phyloP scores from a whole-genome alignment of 768 basidiomycete genomes.

The Gloeostereum incarnatum region DNA sequence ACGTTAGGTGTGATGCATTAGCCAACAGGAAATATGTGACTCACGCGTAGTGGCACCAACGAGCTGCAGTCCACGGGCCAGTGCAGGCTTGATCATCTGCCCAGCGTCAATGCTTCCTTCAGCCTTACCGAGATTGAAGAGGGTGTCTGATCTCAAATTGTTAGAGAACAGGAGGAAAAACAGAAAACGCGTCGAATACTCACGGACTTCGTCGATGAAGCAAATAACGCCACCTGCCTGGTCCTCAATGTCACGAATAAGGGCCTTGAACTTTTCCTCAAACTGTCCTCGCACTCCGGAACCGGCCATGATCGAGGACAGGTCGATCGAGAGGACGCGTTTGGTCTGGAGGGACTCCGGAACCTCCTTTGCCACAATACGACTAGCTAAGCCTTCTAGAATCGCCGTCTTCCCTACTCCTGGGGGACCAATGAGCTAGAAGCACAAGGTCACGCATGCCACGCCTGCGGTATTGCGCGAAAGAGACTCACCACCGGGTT shows the following conservation, averaged over 20 bases:
- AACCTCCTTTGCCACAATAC: slow-evolving; percentile 84
- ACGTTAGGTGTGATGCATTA: not conserved
- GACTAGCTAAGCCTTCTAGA: slow-evolving; percentile 78
- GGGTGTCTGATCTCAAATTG: slow-evolving; percentile 35
- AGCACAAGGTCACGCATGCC: too few species aligned
- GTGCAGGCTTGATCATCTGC: slow-evolving; percentile 88
- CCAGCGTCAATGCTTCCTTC: slow-evolving; percentile 92
- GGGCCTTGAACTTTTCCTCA: slow-evolving; percentile 87
- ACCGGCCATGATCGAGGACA: slow-evolving; percentile 79
- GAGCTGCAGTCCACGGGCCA: slow-evolving; percentile 79
- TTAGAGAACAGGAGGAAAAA: not conserved
- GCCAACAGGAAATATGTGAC: slow-evolving; percentile 14
- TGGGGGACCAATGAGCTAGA: slow-evolving; percentile 71
- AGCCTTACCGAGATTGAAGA: slow-evolving; percentile 84
- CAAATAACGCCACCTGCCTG: slow-evolving; percentile 80
- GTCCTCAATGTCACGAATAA: slow-evolving; percentile 85
- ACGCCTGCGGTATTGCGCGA: not conserved
- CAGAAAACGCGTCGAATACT: slow-evolving; percentile 20
- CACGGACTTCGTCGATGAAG: slow-evolving; percentile 92
- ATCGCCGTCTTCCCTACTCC: slow-evolving; percentile 94
- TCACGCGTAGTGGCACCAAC: slow-evolving; percentile 86
- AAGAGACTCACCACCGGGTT: slow-evolving; percentile 67
- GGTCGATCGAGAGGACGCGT: slow-evolving; percentile 80
- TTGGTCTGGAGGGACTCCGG: slow-evolving; percentile 89
- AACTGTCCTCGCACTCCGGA: slow-evolving; percentile 90